Conservation (phyloP, 2,329 filamentous ascomycete species). For the Cercospora sojina region DNA sequence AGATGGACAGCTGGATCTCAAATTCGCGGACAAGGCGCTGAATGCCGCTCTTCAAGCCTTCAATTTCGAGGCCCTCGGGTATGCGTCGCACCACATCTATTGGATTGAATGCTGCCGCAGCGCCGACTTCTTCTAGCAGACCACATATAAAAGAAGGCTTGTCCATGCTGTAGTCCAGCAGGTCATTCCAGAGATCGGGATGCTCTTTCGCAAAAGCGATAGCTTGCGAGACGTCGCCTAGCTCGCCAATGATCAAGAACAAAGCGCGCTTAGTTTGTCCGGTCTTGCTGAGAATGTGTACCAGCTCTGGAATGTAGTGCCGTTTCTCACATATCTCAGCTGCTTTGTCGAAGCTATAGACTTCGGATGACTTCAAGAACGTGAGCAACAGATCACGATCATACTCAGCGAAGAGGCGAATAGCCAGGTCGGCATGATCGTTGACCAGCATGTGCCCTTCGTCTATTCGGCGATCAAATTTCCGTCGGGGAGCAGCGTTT, state of each 20-base stretch:
- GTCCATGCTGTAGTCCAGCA: constrained; percentile 95
- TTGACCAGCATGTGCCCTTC: constrained; percentile 70
- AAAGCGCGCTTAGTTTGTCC: constrained; percentile 90
- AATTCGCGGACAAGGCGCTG: constrained; percentile 92
- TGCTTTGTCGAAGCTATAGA: constrained; percentile 82
- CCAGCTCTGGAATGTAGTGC: constrained; percentile 86
- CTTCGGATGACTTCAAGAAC: constrained; percentile 76
- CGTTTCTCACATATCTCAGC: constrained; percentile 73
- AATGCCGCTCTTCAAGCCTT: constrained; percentile 83
- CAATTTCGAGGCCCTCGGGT: constrained; percentile 87
- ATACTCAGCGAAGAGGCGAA: constrained; percentile 82
- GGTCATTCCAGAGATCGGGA: constrained; percentile 88
- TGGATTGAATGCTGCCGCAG: constrained; percentile 72
- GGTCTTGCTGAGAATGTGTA: constrained; percentile 92
- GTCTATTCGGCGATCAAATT: constrained; percentile 37
- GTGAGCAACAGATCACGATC: constrained; percentile 79
- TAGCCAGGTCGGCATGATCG: constrained; percentile 80
- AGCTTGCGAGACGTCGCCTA: constrained; percentile 85
- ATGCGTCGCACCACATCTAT: constrained; percentile 87
- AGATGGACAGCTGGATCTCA: constrained; percentile 92
- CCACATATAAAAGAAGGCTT: constrained; percentile 93
- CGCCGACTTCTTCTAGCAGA: constrained; percentile 89
- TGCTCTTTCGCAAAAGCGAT: constrained; percentile 94
- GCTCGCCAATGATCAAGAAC: constrained; percentile 88
- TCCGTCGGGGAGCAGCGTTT: constrained; percentile 26